Base-by-base conservation (phyloP, 345 rosid species). In the Erucastrum elatum region DNA sequence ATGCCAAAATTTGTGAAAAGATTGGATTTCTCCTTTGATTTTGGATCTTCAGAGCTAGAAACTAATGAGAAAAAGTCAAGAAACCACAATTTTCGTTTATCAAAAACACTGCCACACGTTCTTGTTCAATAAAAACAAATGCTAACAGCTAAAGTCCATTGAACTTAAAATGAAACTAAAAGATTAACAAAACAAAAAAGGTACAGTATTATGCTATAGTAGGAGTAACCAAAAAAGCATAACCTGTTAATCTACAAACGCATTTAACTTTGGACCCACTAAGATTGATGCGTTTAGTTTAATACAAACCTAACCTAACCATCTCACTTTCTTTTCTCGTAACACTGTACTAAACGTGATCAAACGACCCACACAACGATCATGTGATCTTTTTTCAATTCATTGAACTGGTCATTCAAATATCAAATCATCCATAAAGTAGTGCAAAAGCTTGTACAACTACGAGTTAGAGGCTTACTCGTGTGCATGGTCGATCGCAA, bases 61-160 rank as follows among this genome's bases (percentile, higher is more conserved):
- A 66, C 7, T 15, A 26, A 49, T 60, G 6, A 51, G 82, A 79
- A 74, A 55, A 51, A 63, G 79, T 80, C 82, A 80, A 74, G 71
- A 62, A 4, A 37, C 78, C 79, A 53, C 53, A 35, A 51, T 51
- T 79, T 73, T 27, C 78, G 78, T 73, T 68, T 51, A 69, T 74
- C 71, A 74, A 64, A 74, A 68, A 80, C 82, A 80, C 82, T 80
- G 62, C 67, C 79, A 80, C 82, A 75, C 82, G 79, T 80, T 80
- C 66, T 79, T 79, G 17, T 30, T 64, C 61, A 77, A 31, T 66
- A 39, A 58, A 10, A 41, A 67, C 56, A 15, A 56, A 27, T 37
- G 51, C 76, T 39, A 70, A 71, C 65, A 55, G 41, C 71, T 77
- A 70, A 35, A 64, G 49, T 70, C 25, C 58, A 37, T 15, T 37